These are phyloP conservation scores for Blastocystis sp. DNA, from an alignment of 352 stramenopile genomes.

Conservation along the genomic window DNA sequence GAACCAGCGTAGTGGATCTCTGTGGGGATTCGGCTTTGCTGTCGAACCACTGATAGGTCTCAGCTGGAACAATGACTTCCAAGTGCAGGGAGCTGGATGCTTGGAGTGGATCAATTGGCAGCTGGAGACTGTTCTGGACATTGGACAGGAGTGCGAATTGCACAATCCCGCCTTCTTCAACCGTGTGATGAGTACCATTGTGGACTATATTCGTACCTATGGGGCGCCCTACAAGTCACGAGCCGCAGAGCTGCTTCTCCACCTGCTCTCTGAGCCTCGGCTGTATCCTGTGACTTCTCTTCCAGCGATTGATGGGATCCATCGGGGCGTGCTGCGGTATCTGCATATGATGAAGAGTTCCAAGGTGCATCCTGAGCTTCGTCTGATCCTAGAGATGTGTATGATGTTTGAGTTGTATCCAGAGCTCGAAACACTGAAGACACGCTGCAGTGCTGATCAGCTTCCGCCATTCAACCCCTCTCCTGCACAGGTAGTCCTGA, in stretches of 20 bases:
- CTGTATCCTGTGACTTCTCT: conserved; percentile 3
- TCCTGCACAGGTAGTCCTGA: background rate
- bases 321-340: background rate
- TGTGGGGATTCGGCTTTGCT: conserved; percentile 44
- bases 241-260: conserved; percentile 53
- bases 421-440: conserved; percentile 18
- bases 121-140: conserved; percentile 46
- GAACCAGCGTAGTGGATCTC: background rate
- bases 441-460: background rate
- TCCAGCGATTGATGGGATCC: conserved; percentile 10
- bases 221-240: conserved; percentile 60
- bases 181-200: background rate
- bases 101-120: conserved; percentile 60
- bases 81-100: background rate
- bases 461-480: background rate
- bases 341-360: background rate
- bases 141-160: background rate
- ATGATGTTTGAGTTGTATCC: conserved; percentile 40
- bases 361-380: conserved; percentile 26
- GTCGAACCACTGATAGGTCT: conserved; percentile 46
- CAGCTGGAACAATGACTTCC: conserved; percentile 49
- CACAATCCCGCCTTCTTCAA: conserved; percentile 12
- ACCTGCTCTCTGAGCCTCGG: conserved; percentile 35
- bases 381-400: conserved; percentile 52
- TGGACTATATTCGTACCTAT: conserved; percentile 44